phyloP scores from a whole-genome alignment of 2,329 filamentous ascomycete genomes.

The Arachnomyces sp. region DNA sequence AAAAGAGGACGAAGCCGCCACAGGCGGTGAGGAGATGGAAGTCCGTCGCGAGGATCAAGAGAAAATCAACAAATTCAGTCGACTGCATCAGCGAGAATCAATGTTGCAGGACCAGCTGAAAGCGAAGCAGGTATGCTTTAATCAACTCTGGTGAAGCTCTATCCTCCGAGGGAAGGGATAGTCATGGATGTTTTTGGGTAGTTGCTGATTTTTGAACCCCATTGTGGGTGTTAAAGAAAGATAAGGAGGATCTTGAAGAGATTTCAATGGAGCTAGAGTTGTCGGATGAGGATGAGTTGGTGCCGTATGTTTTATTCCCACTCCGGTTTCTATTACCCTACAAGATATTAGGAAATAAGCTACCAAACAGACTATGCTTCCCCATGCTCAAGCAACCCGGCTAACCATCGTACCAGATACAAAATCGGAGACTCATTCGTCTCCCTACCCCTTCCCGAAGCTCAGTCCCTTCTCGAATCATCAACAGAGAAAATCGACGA shows the following conservation, averaged over 20 bases:
- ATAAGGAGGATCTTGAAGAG: slow-evolving; percentile 96
- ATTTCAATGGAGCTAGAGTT: slow-evolving; percentile 85
- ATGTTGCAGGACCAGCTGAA: slow-evolving; percentile 71
- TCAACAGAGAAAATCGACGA: slow-evolving; percentile 66
- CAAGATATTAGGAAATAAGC: no score
- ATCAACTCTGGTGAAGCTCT: no score
- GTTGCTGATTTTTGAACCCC: slow-evolving; percentile 1
- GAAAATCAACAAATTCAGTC: slow-evolving; percentile 97
- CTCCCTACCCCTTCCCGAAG: slow-evolving; percentile 71
- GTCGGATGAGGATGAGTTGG: slow-evolving; percentile 85
- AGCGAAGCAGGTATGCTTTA: slow-evolving; percentile 60
- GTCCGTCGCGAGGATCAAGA: slow-evolving; percentile 96
- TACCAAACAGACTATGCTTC: no score
- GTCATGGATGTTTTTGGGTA: neutral
- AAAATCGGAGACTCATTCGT: slow-evolving; percentile 96
- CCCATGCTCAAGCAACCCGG: slow-evolving; percentile 2
- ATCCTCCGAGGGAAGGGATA: no score
- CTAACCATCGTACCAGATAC: slow-evolving; percentile 52
- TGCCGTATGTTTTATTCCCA: slow-evolving; percentile 58
- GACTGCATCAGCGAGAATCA: slow-evolving; percentile 79
- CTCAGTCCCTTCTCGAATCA: slow-evolving; percentile 70
- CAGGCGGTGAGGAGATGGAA: slow-evolving; percentile 72
- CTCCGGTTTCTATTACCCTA: neutral
- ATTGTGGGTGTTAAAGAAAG: slow-evolving; percentile 56
- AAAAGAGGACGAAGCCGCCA: slow-evolving; percentile 76